Conservation (phyloP, 495 filamentous ascomycete species). For the Aspergillus bertholletiae region DNA sequence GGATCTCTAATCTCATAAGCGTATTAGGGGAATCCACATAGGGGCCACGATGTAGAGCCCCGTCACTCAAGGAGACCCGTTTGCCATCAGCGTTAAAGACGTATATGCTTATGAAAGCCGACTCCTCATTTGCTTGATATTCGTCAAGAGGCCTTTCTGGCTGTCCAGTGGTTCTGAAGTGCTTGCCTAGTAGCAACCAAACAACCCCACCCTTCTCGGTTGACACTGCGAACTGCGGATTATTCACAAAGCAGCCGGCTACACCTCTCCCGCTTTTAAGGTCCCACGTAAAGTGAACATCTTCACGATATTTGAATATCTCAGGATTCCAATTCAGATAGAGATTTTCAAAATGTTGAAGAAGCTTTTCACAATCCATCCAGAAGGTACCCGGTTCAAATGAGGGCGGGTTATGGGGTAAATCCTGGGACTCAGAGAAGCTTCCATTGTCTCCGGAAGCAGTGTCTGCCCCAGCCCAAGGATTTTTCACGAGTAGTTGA, state of each 20-base stretch:
- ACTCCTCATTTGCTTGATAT: conserved; percentile 37
- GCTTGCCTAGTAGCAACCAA: conserved; percentile 82
- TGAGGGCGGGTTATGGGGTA: conserved; percentile 12
- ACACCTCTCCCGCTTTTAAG: conserved; percentile 54
- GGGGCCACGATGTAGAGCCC: conserved; percentile 63
- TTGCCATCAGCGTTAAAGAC: conserved; percentile 72
- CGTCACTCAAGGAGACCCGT: conserved; percentile 68
- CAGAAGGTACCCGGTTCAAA: conserved; percentile 75
- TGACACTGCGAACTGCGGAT: conserved; percentile 77
- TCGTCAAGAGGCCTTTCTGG: conserved; percentile 7
- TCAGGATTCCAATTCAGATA: conserved; percentile 97
- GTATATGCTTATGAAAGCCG: conserved; percentile 83
- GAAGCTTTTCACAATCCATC: conserved; percentile 80
- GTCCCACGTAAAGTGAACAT: conserved; percentile 88
- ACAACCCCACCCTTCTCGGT: conserved; percentile 55
- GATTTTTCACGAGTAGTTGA: conserved; percentile 85
- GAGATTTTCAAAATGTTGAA: conserved; percentile 88
- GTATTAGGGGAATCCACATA: conserved; percentile 94
- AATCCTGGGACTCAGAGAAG: conserved; percentile 6
- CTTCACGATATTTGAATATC: conserved; percentile 75
- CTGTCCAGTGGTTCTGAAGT: conserved; percentile 55
- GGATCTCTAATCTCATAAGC: conserved; percentile 69
- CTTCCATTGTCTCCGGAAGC: conserved; percentile 10
- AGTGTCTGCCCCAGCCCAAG: conserved; percentile 76
- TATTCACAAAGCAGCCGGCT: conserved; percentile 64